Evolutionary conservation across 2,329 filamentous ascomycete genomes (phyloP).

Genomic region (Neospermospora avenae): DNA sequence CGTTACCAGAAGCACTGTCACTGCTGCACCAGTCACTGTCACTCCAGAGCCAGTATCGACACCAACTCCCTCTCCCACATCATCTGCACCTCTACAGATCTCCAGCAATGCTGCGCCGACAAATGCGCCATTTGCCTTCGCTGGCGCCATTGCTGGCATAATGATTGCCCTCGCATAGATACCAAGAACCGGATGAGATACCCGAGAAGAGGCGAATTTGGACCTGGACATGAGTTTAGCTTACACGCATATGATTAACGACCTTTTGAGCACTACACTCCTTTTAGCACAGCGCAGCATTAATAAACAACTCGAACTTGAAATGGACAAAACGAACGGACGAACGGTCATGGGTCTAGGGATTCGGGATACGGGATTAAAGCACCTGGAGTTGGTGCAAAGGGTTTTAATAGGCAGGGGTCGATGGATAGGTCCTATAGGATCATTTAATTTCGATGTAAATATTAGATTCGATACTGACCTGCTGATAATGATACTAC

Average conservation of each 20-base stretch:
- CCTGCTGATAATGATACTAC: background rate
- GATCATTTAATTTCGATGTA: slow-evolving; percentile 4
- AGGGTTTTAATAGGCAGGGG: background rate
- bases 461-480: slow-evolving; percentile 6
- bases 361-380: background rate
- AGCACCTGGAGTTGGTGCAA: background rate
- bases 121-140: slow-evolving; percentile 27
- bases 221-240: background rate
- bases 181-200: background rate
- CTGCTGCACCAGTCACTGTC: slow-evolving; percentile 10
- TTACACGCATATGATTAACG: slow-evolving; percentile 7
- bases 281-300: slow-evolving; percentile 10
- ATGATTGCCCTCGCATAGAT: slow-evolving; percentile 30
- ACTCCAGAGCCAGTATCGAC: background rate
- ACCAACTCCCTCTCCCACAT: slow-evolving; percentile 12
- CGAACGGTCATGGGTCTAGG: background rate
- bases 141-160: slow-evolving; percentile 24
- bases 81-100: slow-evolving; percentile 25
- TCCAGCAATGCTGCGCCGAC: slow-evolving; percentile 22
- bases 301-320: background rate
- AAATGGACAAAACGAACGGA: background rate
- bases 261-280: slow-evolving; percentile 6
- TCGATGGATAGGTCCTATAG: background rate
- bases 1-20: slow-evolving; percentile 5
- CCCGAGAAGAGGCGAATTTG: background rate